Evolutionary conservation across 805 yeast genomes (phyloP).

Genomic region (Kuraishia hungarica): DNA sequence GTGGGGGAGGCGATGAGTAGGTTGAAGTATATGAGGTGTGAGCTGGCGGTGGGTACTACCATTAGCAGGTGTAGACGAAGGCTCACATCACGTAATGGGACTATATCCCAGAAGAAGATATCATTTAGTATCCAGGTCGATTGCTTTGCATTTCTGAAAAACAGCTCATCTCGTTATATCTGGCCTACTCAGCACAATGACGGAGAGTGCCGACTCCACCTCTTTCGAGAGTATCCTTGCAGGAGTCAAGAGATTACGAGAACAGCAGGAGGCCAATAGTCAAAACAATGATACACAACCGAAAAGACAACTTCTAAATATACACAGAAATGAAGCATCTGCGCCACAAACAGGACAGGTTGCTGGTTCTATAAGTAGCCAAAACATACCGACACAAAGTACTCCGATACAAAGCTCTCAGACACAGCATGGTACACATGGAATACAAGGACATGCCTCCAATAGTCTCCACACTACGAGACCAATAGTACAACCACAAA

Average conservation of each 20-base stretch:
- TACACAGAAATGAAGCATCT: not conserved
- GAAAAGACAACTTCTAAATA: not conserved
- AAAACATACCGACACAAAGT: not conserved
- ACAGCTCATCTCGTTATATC: not conserved
- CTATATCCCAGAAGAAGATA: too few species aligned
- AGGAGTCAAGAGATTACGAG: slow-evolving; percentile 56
- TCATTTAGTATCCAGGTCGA: too few species aligned
- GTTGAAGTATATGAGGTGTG: not conserved
- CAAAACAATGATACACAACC: not conserved
- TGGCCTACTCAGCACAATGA: not conserved
- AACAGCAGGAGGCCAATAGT: slow-evolving; percentile 19
- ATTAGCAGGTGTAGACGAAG: too few species aligned
- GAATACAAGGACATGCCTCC: not conserved
- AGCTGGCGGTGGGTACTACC: too few species aligned
- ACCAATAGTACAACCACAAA: not conserved
- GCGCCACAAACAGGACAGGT: not conserved
- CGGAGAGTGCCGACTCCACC: slow-evolving; percentile 32
- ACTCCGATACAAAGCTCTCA: not conserved
- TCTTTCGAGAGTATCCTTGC: slow-evolving; percentile 67
- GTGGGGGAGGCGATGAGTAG: not conserved
- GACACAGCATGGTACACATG: too few species aligned
- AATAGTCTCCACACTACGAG: not conserved
- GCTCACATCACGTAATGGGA: too few species aligned
- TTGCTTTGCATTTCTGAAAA: too few species aligned
- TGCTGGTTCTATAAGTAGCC: not conserved